Evolutionary conservation across 805 yeast species (phyloP).

Genomic region (Clavispora carvajalis): DNA sequence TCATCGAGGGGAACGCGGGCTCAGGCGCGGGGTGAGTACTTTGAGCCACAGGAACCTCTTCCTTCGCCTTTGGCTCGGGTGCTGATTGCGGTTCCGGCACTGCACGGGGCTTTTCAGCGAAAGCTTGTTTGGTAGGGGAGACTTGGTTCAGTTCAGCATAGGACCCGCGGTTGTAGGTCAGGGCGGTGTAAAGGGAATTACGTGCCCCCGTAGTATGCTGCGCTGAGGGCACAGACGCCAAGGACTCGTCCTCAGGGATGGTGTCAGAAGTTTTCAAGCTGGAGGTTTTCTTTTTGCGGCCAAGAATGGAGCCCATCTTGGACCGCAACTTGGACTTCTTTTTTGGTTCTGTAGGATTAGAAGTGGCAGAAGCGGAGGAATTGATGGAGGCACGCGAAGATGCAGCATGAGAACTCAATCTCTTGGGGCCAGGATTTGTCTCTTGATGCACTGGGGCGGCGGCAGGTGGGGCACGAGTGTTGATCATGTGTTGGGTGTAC

Average conservation of each 20-base stretch:
- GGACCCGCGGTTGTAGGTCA: not conserved
- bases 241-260: constrained; percentile 32
- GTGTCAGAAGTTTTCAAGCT: constrained; percentile 14
- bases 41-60: too few species aligned
- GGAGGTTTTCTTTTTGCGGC: constrained; percentile 49
- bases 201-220: constrained; percentile 10
- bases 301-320: constrained; percentile 71
- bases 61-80: too few species aligned
- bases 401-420: not conserved
- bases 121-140: not conserved
- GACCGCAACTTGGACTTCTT: constrained; percentile 50
- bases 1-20: not conserved
- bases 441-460: not conserved
- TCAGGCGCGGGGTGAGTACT: not conserved
- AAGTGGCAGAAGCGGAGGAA: constrained; percentile 10
- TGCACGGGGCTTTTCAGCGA: not conserved
- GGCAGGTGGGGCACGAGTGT: constrained; percentile 10
- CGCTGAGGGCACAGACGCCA: constrained; percentile 14
- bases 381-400: not conserved
- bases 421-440: not conserved
- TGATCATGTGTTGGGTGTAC: constrained; percentile 31
- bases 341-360: constrained; percentile 18
- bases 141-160: not conserved
- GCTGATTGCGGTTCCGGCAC: not conserved
- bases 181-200: constrained; percentile 8